Percentiles rank a stretch among this genome's conserved stretches.
Evolutionary conservation across 371 early-diverging fungal genomes (phyloP).

Genomic region (Mucor velutinosus): DNA sequence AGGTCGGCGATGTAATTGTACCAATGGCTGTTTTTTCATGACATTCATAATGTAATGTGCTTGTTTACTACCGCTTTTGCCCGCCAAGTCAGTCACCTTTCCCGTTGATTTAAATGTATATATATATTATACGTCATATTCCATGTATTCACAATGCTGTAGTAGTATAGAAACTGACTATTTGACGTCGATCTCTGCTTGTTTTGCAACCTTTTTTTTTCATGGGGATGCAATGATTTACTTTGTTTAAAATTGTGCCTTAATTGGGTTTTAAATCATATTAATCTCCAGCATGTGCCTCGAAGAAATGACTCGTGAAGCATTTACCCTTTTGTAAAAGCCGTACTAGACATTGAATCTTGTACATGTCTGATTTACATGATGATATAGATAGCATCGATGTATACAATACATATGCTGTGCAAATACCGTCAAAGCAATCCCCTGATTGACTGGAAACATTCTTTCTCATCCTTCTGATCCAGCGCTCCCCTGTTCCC

Average conservation of each 20-base stretch:
- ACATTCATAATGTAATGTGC: background rate
- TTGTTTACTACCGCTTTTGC: slow-evolving; percentile 25
- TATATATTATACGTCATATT: background rate
- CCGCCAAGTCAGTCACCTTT: slow-evolving; percentile 27
- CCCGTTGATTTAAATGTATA: slow-evolving; percentile 12
- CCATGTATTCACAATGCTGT: background rate
- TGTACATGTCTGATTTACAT: background rate
- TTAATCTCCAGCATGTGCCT: slow-evolving; percentile 12
- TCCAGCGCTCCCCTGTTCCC: background rate
- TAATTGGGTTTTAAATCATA: background rate
- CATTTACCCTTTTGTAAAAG: slow-evolving; percentile 17
- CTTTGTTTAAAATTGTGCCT: background rate
- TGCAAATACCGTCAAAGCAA: background rate
- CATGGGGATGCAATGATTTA: background rate
- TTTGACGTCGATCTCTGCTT: slow-evolving; percentile 22
- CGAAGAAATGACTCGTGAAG: slow-evolving; percentile 25
- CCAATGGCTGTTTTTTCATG: slow-evolving; percentile 16
- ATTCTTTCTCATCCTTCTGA: slow-evolving; percentile 1
- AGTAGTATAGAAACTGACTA: background rate
- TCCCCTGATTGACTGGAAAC: slow-evolving; percentile 4
- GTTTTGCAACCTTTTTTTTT: background rate
- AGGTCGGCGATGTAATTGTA: slow-evolving; percentile 20
- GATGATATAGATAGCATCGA: background rate
- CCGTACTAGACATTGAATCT: background rate
- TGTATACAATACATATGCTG: background rate